Base-by-base conservation (phyloP, 331 rosid species). In the Ulmus americana region DNA sequence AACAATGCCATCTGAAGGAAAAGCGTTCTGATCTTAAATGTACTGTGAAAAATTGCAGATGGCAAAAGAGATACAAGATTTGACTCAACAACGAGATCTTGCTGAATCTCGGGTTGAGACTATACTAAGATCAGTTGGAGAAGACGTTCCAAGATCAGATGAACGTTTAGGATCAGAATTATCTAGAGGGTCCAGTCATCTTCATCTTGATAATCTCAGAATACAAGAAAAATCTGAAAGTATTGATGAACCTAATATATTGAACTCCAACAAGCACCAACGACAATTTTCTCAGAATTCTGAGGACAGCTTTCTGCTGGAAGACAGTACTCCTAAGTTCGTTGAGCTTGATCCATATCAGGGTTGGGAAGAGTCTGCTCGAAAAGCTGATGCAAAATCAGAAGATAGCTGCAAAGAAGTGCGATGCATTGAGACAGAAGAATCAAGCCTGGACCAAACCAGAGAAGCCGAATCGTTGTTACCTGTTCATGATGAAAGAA, bases 31-130 rank as follows among this genome's bases (percentile, higher is more conserved):
- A 28, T 28, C 35, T 28, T 28, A 28, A 28, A 28, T 28, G 35
- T 56, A 44, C 35, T 10, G 64, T 71, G 64, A 56, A n/a, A 61
- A 71, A 51, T 52, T 64, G 76, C 88, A 92, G 97, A 89, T 82
- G 98, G 79, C 76, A 45, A 79, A 71, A 49, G 83, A 83, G 86
- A 89, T 92, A 38, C 73, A 79, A 56, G 97, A 89, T 57, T 61
- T 92, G 78, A 85, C 82, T 28, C 62, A 63, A 70, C 95, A 92
- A 50, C 90, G 89, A 14, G 82, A 92, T 76, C 69, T 72, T 77
- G 91, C 90, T 55, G 86, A 81, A 52, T 88, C 83, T 72, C 86
- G 65, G 48, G 72, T 81, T 61, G 80, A 84, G 74, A 85, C 64
- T 69, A 72, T 81, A 64, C 64, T 80, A 67, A 80, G 75, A 45